Evolutionary conservation across 768 basidiomycete species (phyloP), one percentile per base, ranked within the genome.

Genomic region (Kwoniella sp.): DNA sequence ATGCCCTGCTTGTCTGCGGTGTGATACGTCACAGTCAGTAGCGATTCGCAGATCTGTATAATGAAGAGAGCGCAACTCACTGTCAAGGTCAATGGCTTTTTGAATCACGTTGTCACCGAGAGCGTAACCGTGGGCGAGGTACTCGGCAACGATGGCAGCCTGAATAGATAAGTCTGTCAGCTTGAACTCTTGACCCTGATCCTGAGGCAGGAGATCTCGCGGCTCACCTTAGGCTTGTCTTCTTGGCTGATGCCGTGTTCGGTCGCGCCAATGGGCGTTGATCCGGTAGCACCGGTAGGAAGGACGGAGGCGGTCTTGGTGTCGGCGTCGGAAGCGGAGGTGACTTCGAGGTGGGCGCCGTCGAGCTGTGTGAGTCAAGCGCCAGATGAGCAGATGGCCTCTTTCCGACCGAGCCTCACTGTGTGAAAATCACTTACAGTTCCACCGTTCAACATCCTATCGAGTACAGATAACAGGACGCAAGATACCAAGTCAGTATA

Each of bases 81-180:
- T 72, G 74, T 83, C 81, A 62, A 81, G 72, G 56, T 80, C 81
- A 64, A 83, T 83, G 17, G 82, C 82, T 59, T 78, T 75, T 69
- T 89, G 83, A 50, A 98, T 83, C 69, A 93, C 85, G 52, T 83
- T 76, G 76, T 98, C 94, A 19, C 87, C 86, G 26, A 98, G 84
- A 55, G 74, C 73, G 81, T 98, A 97, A 1, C 95, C 96, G 74
- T 86, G 87, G 1, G 95, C 92, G 49, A 99, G 85, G 80, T 94
- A 92, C 79, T 97, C 95, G 27, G 95, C 94, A 26, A 90, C 89
- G 73, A 96, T 91, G 87, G 76, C 65, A 61, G 65, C 61, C 76
- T 77, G 51, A 46, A 24, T 12, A 15, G 17, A 22, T 24, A 19
- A 3, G 15, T 29, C 21, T 12, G 13, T 36, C 40, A 57, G 24